Evolutionary conservation across 306 rosid species (phyloP).

Genomic region (Gillenia trifoliata): DNA sequence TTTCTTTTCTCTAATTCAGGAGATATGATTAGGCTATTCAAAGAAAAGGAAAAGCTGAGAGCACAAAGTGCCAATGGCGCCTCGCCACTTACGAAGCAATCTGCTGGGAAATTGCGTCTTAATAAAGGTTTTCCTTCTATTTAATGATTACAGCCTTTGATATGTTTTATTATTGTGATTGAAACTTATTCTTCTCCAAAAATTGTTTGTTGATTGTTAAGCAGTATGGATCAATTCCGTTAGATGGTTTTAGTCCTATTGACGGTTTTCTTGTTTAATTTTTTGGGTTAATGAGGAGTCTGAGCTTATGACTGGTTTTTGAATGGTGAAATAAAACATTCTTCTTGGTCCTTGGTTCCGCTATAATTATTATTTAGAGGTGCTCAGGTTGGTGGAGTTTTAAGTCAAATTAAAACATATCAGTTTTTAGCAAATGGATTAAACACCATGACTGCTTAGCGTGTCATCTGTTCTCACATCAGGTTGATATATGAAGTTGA

Average conservation of each 20-base stretch:
- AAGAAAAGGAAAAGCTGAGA: constrained; percentile 59
- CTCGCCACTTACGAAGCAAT: constrained; percentile 39
- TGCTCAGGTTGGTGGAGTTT: neutral
- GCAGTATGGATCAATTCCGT: neutral
- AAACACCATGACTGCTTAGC: neutral
- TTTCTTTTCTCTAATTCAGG: constrained; percentile 9
- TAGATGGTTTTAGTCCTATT: neutral
- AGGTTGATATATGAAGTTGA: neutral
- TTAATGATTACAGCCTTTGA: neutral
- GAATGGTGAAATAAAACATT: neutral
- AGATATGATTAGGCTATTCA: constrained; percentile 53
- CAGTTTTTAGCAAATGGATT: neutral
- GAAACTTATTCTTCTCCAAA: neutral
- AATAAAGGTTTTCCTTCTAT: constrained; percentile 34
- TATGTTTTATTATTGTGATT: neutral
- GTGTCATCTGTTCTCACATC: neutral
- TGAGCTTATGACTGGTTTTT: neutral
- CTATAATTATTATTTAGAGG: neutral
- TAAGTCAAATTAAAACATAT: neutral
- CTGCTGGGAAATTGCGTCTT: constrained; percentile 59
- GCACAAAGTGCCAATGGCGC: constrained; percentile 48
- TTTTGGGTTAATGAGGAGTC: neutral
- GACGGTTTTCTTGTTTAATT: neutral
- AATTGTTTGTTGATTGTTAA: neutral
- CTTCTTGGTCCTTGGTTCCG: neutral